Conservation (phyloP, 345 rosid genomes). For the Limnanthes douglasii region DNA sequence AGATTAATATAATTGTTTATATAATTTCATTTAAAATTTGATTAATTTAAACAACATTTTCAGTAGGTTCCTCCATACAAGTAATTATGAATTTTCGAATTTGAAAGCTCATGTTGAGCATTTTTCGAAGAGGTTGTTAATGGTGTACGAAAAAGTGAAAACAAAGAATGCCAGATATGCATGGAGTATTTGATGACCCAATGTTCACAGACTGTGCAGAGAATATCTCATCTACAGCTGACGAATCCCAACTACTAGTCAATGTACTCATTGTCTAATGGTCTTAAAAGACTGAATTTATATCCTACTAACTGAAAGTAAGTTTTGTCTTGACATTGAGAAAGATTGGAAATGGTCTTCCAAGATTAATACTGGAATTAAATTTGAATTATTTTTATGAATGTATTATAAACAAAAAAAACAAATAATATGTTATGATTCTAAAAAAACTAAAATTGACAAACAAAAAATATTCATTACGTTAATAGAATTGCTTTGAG, state of each 20-base stretch:
- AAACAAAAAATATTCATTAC: too few relatives aligned
- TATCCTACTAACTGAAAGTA: slow-evolving; percentile 35
- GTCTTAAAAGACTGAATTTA: slow-evolving; percentile 28
- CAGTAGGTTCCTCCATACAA: slow-evolving; percentile 42
- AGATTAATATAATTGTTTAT: too few relatives aligned
- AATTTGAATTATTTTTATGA: too few relatives aligned
- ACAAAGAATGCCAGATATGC: slow-evolving; percentile 52
- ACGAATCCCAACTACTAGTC: slow-evolving; percentile 24
- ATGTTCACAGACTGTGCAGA: slow-evolving; percentile 57
- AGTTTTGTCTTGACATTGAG: slow-evolving; percentile 34
- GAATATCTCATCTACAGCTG: slow-evolving; percentile 57
- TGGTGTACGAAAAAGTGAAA: slow-evolving; percentile 26
- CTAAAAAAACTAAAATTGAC: too few relatives aligned
- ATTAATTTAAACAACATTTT: slow-evolving; percentile 43
- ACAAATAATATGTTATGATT: too few relatives aligned
- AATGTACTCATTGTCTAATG: slow-evolving; percentile 42
- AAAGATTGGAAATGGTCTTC: slow-evolving; percentile 59
- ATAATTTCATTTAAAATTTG: too few relatives aligned
- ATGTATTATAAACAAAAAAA: too few relatives aligned
- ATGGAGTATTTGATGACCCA: slow-evolving; percentile 52
- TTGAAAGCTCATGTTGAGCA: slow-evolving; percentile 19
- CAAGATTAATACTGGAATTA: too few relatives aligned
- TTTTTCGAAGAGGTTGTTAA: slow-evolving; percentile 43
- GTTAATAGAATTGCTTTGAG: too few relatives aligned
- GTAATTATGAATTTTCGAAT: slow-evolving; percentile 11